Base-by-base conservation (phyloP, 2,329 filamentous ascomycete genomes). In the Xylariaceae sp. region DNA sequence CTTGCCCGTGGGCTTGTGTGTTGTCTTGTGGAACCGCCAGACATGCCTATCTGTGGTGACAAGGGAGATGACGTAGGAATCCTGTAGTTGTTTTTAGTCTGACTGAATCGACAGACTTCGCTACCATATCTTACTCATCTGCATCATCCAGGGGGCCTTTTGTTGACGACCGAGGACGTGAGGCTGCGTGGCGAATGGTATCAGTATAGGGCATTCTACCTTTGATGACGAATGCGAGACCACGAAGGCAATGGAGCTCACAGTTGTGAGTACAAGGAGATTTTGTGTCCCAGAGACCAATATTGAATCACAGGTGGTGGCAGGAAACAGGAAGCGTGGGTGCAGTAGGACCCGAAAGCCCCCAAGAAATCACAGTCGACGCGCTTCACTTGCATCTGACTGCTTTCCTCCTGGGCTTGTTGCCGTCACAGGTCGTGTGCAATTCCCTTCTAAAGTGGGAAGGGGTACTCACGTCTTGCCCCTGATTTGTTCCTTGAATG, bases 101-200 rank as follows among this genome's bases (percentile, higher is more conserved):
- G 41, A 42, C 19, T 36, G 18, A 18, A 6, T 44, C 54, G 48
- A 55, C 44, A 40, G 11, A 18, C 32, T 11, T 27, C 31, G 48
- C 33, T 53, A 51, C 22, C 40, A 44, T 38, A 18, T 68, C 83
- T 70, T 76, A 92, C 87, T 92, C 86, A 55, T 85, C 82, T 54
- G 75, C 72, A 61, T 27, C 22, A 27, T 94, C 89, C 17, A 95
- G 74, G 4, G 90, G 90, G 1, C 89, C 89, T 67, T 84, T 88
- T 5, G 89, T 94, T 40, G 85, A 80, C 39, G 85, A 82, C 44
- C 86, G 76, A 9, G 85, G 80, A 40, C 84, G 71, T n/a, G 78
- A 70, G 41, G 78, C 80, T 81, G 63, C n/a, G 35, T 49, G 47
- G 57, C 55, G 55, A 31, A 61, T 49, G 17, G 58, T 39, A 57